Percentiles rank a stretch among this genome's conserved stretches.
Evolutionary conservation across 495 filamentous ascomycete species (phyloP).

Genomic region (Daldinia grandis): DNA sequence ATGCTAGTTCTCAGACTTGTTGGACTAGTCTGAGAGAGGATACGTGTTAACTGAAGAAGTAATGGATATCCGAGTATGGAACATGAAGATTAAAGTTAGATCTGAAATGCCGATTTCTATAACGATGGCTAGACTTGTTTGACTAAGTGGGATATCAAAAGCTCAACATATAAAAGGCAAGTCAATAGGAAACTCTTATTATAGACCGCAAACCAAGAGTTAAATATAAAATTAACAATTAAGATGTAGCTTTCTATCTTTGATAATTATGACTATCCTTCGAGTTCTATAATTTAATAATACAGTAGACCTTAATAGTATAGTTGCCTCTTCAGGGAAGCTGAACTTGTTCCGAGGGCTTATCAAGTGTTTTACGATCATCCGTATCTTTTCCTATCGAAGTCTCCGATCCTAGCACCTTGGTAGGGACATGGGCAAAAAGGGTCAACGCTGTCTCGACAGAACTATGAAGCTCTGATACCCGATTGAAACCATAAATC

Average conservation of each 20-base stretch:
- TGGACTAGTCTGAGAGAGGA: too few species aligned
- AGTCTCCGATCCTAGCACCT: neutral
- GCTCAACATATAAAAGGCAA: too few species aligned
- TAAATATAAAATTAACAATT: neutral
- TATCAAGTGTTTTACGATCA: neutral
- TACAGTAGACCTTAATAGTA: neutral
- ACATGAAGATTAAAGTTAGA: too few species aligned
- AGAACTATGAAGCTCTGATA: neutral
- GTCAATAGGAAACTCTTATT: too few species aligned
- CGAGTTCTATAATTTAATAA: neutral
- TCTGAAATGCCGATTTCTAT: too few species aligned
- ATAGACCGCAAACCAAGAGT: neutral
- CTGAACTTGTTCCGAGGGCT: conserved; percentile 3
- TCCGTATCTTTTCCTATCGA: neutral
- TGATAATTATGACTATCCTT: neutral
- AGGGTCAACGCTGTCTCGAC: neutral
- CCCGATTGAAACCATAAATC: conserved; percentile 3
- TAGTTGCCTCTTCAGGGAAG: conserved; percentile 1
- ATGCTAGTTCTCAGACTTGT: too few species aligned
- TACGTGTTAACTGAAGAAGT: too few species aligned
- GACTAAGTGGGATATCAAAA: too few species aligned
- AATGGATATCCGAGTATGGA: too few species aligned
- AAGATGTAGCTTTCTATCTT: neutral
- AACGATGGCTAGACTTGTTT: too few species aligned
- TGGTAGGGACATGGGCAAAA: conserved; percentile 23